Percentiles rank a stretch among this genome's conserved stretches.
Conservation (phyloP, 106 monocot species). For the Alisma plantagoaquatica region DNA sequence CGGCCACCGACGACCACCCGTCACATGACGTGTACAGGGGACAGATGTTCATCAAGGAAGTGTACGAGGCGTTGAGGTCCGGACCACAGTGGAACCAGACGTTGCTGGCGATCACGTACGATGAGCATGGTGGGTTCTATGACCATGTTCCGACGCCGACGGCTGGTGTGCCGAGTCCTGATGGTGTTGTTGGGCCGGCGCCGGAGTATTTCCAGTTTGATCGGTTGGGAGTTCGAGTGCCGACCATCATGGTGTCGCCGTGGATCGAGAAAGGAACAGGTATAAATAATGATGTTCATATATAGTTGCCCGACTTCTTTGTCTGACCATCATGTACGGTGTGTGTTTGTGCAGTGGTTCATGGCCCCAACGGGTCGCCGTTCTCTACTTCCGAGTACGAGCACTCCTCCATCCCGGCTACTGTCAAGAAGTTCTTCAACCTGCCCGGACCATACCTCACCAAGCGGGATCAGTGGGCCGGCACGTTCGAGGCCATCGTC, state of each 20-base stretch:
- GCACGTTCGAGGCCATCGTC: slow-evolving; percentile 61
- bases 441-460: slow-evolving; percentile 48
- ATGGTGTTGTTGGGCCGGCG: slow-evolving; percentile 48
- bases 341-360: slow-evolving; percentile 42
- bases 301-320: not conserved
- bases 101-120: slow-evolving; percentile 62
- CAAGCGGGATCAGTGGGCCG: slow-evolving; percentile 72
- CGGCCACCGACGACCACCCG: slow-evolving; percentile 81
- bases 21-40: slow-evolving; percentile 87
- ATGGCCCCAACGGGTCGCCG: slow-evolving; percentile 63
- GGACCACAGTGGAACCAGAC: slow-evolving; percentile 83
- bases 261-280: slow-evolving; percentile 93
- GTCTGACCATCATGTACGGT: not conserved
- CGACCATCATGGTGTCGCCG: slow-evolving; percentile 75
- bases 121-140: slow-evolving; percentile 78
- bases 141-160: slow-evolving; percentile 75
- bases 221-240: slow-evolving; percentile 63
- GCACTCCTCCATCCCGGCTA: slow-evolving; percentile 82
- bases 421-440: slow-evolving; percentile 69
- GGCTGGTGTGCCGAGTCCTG: slow-evolving; percentile 65
- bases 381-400: slow-evolving; percentile 66
- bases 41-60: slow-evolving; percentile 69
- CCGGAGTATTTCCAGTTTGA: slow-evolving; percentile 64
- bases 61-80: slow-evolving; percentile 59
- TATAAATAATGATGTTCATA: no score